Percentiles rank a stretch among this genome's conserved stretches.
These are phyloP conservation scores for Trypanosoma brucei DNA, from an alignment of 208 protist genomes.

Conservation along the genomic window DNA sequence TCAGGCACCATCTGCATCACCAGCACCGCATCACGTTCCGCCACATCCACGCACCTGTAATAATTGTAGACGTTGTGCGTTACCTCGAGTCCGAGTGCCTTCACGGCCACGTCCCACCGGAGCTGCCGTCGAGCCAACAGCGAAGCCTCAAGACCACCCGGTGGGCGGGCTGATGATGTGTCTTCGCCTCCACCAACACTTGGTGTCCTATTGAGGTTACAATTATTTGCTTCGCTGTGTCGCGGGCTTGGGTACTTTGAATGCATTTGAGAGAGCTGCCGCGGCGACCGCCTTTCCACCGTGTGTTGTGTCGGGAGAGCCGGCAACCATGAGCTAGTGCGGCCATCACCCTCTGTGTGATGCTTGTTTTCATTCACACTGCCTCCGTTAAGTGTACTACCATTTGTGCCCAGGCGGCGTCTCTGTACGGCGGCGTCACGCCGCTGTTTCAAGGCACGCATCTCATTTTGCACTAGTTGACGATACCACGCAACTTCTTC, in stretches of 20 bases:
- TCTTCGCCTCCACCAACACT: background rate
- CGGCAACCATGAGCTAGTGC: background rate
- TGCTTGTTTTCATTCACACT: background rate
- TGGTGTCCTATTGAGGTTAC: background rate
- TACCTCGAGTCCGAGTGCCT: constrained; percentile 23
- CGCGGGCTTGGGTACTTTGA: background rate
- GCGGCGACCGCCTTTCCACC: background rate
- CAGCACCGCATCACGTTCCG: constrained; percentile 43
- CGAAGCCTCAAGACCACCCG: constrained; percentile 14
- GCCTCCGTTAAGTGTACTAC: constrained; percentile 5
- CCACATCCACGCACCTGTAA: constrained; percentile 45
- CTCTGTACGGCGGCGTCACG: constrained; percentile 24
- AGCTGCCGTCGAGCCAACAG: constrained; percentile 36
- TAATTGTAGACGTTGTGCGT: constrained; percentile 64
- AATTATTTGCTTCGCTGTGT: background rate
- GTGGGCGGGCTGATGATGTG: no score
- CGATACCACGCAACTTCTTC: constrained; percentile 41
- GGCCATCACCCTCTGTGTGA: background rate
- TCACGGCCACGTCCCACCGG: constrained; percentile 25
- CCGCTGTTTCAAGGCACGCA: constrained; percentile 30
- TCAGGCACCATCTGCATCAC: constrained; percentile 65
- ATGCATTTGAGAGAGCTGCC: background rate
- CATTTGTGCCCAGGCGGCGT: constrained; percentile 16
- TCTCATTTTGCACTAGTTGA: constrained; percentile 37
- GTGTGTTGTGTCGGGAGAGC: background rate